Evolutionary conservation across 768 basidiomycete species (phyloP).

Genomic region (Russula emetica): DNA sequence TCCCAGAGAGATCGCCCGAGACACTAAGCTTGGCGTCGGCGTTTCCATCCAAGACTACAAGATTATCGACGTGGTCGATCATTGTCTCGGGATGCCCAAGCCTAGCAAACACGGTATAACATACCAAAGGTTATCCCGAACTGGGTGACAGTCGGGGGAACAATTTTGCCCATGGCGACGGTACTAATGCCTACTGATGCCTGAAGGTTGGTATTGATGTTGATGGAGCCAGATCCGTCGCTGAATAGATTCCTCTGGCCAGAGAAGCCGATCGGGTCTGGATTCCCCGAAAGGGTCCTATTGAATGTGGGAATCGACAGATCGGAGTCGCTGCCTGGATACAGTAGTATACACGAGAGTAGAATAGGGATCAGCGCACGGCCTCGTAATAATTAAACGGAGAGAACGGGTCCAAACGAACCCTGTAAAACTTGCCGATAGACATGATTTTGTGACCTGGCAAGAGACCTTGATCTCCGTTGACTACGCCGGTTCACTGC

Average conservation of each 20-base stretch:
- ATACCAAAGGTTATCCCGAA: slow-evolving; percentile 16
- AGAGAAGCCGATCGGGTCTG: neutral
- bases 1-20: neutral
- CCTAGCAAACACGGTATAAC: neutral
- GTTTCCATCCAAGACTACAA: neutral
- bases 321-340: too few species aligned
- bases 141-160: slow-evolving; percentile 7
- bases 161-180: slow-evolving; percentile 9
- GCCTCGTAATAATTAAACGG: neutral
- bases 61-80: slow-evolving; percentile 28
- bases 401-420: neutral
- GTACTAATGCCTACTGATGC: neutral
- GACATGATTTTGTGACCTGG: neutral
- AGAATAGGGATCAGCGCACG: neutral
- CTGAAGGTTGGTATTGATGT: slow-evolving; percentile 1
- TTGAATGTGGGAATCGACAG: too few species aligned
- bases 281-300: neutral
- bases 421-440: neutral
- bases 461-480: neutral
- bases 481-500: neutral
- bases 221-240: neutral
- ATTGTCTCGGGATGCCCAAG: neutral
- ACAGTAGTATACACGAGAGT: neutral
- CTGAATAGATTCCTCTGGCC: neutral
- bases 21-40: neutral